Conservation (phyloP, 2,329 filamentous ascomycete genomes). For the Xylariales sp. region DNA sequence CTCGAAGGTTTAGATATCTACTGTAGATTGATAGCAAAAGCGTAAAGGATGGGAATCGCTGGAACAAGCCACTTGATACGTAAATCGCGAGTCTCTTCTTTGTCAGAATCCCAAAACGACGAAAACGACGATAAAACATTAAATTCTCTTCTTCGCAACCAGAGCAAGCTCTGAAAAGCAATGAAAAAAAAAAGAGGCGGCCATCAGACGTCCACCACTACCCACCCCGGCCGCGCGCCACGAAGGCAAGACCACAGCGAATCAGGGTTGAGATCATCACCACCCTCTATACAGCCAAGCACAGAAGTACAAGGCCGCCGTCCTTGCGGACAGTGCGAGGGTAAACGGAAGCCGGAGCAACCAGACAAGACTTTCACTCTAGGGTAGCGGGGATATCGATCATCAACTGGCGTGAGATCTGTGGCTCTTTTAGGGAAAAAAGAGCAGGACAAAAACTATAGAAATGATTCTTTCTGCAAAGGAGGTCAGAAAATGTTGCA, state of each 20-base stretch:
- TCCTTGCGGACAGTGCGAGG: constrained; percentile 59
- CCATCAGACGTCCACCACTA: constrained; percentile 89
- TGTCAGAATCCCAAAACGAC: too few relatives aligned
- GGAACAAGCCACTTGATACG: too few relatives aligned
- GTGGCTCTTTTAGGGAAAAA: constrained; percentile 89
- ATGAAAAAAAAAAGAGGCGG: constrained; percentile 50
- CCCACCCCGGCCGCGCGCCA: constrained; percentile 76
- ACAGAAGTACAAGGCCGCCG: constrained; percentile 39
- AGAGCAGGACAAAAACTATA: constrained; percentile 92
- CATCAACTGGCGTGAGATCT: constrained; percentile 96
- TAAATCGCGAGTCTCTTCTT: too few relatives aligned
- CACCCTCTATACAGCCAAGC: constrained; percentile 73
- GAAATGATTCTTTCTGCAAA: constrained; percentile 99
- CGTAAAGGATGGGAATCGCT: too few relatives aligned
- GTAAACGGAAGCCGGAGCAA: constrained; percentile 42
- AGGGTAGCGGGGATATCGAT: constrained; percentile 80
- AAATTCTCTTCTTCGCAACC: constrained; percentile 49
- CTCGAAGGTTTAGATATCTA: too few relatives aligned
- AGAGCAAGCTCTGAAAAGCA: constrained; percentile 42
- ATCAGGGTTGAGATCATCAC: constrained; percentile 90
- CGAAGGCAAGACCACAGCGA: constrained; percentile 61
- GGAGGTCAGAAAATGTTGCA: too few relatives aligned
- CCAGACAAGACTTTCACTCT: constrained; percentile 68
- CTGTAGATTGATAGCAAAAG: too few relatives aligned
- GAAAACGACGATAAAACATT: too few relatives aligned